Evolutionary conservation across 2,329 filamentous ascomycete genomes (phyloP).

Genomic region (Cryoendolithus antarcticus): DNA sequence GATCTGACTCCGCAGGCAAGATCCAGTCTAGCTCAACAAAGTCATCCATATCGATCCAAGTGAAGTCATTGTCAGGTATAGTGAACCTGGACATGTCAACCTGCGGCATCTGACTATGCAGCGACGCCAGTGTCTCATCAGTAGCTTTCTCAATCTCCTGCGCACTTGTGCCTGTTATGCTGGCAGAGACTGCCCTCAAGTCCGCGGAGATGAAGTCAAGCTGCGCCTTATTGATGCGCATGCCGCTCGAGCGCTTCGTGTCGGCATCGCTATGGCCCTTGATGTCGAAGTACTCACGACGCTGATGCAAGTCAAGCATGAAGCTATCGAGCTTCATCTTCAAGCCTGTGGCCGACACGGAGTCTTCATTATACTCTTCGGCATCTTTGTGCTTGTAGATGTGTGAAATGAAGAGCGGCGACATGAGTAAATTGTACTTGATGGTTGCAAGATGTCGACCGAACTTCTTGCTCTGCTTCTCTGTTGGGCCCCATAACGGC

Average conservation of each 20-base stretch:
- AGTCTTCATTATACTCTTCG: conserved; percentile 66
- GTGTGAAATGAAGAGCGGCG: conserved; percentile 86
- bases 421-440: conserved; percentile 89
- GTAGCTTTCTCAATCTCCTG: conserved; percentile 59
- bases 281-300: conserved; percentile 80
- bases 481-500: conserved; percentile 75
- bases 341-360: conserved; percentile 85
- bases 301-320: conserved; percentile 90
- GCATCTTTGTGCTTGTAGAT: conserved; percentile 98
- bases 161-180: conserved; percentile 65
- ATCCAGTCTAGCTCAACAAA: conserved; percentile 98
- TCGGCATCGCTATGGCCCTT: conserved; percentile 55
- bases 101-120: conserved; percentile 39
- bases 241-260: conserved; percentile 72
- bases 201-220: conserved; percentile 86
- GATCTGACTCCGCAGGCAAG: conserved; percentile 75
- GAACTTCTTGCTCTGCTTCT: conserved; percentile 98
- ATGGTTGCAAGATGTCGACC: conserved; percentile 94
- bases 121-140: conserved; percentile 48
- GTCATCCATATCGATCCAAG: conserved; percentile 99
- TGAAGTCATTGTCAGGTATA: conserved; percentile 88
- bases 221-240: conserved; percentile 92
- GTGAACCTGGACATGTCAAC: conserved; percentile 73
- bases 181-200: conserved; percentile 84
- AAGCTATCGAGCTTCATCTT: conserved; percentile 95